phyloP scores from a whole-genome alignment of 164 flowering plant genomes.

The Vitis labrusca region DNA sequence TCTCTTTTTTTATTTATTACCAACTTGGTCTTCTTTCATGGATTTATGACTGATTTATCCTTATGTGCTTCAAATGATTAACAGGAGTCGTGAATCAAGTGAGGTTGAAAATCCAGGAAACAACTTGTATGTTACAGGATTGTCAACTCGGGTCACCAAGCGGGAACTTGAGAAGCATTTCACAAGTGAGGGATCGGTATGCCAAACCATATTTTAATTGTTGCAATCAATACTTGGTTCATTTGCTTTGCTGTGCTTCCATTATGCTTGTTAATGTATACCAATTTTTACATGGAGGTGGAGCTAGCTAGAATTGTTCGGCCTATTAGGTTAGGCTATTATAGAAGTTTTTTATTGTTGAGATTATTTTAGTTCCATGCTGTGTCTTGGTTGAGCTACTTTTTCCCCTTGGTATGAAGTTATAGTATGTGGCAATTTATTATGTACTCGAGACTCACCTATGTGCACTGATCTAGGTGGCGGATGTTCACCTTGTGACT shows the following conservation, averaged over 20 bases:
- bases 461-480: slow-evolving; percentile 45
- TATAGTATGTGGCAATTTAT: background rate
- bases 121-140: slow-evolving; percentile 88
- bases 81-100: slow-evolving; percentile 52
- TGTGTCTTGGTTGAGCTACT: no score
- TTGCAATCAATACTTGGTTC: background rate
- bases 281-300: no score
- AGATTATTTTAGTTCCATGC: no score
- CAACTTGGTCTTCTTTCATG: no score
- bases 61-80: slow-evolving; percentile 1
- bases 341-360: no score
- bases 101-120: slow-evolving; percentile 94
- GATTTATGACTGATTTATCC: no score
- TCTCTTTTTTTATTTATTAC: background rate
- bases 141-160: slow-evolving; percentile 75
- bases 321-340: no score
- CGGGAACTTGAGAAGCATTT: slow-evolving; percentile 85
- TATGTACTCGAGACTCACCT: background rate
- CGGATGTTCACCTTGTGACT: slow-evolving; percentile 79
- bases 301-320: no score
- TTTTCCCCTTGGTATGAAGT: no score
- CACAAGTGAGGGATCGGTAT: slow-evolving; percentile 74
- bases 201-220: background rate
- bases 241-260: background rate
- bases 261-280: background rate